Evolutionary conservation across 1,284 basidiomycete genomes (phyloP).

Genomic region (Ceratobasidium sp.): DNA sequence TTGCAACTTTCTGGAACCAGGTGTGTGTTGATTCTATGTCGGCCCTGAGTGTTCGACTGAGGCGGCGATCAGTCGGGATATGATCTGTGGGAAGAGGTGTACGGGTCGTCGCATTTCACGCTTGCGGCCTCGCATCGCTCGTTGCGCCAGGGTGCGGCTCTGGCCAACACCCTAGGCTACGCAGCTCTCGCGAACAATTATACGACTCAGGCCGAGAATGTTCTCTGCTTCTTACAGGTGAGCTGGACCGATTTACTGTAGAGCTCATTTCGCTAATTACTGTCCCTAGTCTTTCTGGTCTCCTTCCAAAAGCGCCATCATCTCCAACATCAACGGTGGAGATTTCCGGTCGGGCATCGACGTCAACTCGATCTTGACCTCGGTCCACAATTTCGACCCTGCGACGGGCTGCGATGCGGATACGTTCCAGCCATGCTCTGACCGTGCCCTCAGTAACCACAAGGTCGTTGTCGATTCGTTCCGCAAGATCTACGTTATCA

Average conservation of each 20-base stretch:
- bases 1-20: conserved; percentile 48
- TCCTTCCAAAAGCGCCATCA: neutral
- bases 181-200: conserved; percentile 58
- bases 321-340: conserved; percentile 65
- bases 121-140: conserved; percentile 68
- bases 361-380: conserved; percentile 68
- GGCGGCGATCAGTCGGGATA: conserved; percentile 55
- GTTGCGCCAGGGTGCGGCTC: conserved; percentile 63
- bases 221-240: conserved; percentile 68
- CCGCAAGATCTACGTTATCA: conserved; percentile 63
- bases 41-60: neutral
- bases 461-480: conserved; percentile 61
- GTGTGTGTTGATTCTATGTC: neutral
- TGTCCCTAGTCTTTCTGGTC: conserved; percentile 30
- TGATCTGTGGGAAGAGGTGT: conserved; percentile 74
- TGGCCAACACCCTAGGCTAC: conserved; percentile 62
- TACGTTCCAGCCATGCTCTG: conserved; percentile 72
- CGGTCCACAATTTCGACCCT: conserved; percentile 62
- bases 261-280: too few species aligned
- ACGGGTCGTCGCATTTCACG: conserved; percentile 72
- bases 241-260: too few species aligned
- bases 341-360: conserved; percentile 65
- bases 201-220: conserved; percentile 60
- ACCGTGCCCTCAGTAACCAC: conserved; percentile 62
- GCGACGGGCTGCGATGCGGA: conserved; percentile 64